These are phyloP conservation scores for Puya raimondii DNA, from an alignment of 176 grass and related monocot species.

Conservation along the genomic window DNA sequence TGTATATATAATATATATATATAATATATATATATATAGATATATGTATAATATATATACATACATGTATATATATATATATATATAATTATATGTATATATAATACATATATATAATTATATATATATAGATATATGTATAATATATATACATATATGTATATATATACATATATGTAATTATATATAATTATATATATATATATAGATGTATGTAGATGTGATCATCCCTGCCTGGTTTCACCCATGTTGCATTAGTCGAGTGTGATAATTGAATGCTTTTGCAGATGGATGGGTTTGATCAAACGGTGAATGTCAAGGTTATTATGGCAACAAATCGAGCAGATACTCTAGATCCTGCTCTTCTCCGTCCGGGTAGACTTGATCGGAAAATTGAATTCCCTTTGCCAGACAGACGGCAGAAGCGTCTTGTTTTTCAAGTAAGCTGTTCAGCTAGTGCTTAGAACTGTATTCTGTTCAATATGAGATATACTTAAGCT, in stretches of 20 bases:
- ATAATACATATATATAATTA: too few species aligned
- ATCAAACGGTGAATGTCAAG: conserved; percentile 98
- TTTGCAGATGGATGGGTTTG: conserved; percentile 98
- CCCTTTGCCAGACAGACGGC: conserved; percentile 82
- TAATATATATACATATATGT: too few species aligned
- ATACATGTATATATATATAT: too few species aligned
- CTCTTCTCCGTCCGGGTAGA: conserved; percentile 84
- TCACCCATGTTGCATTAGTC: not conserved
- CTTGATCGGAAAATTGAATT: conserved; percentile 98
- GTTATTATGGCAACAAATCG: conserved; percentile 99
- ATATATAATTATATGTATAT: too few species aligned
- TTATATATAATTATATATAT: too few species aligned
- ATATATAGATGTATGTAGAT: too few species aligned
- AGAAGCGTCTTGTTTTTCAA: conserved; percentile 97
- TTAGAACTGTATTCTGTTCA: not conserved
- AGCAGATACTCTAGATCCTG: conserved; percentile 92
- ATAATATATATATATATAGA: too few species aligned
- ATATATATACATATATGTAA: too few species aligned
- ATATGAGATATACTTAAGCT: not conserved
- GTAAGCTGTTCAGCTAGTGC: conserved; percentile 27
- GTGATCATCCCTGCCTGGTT: too few species aligned
- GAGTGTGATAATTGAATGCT: conserved; percentile 10
- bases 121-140: too few species aligned
- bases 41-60: too few species aligned
- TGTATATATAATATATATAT: too few species aligned